Base-by-base conservation (phyloP, 2,329 filamentous ascomycete species). In the Ascochyta viciae-villosae region DNA sequence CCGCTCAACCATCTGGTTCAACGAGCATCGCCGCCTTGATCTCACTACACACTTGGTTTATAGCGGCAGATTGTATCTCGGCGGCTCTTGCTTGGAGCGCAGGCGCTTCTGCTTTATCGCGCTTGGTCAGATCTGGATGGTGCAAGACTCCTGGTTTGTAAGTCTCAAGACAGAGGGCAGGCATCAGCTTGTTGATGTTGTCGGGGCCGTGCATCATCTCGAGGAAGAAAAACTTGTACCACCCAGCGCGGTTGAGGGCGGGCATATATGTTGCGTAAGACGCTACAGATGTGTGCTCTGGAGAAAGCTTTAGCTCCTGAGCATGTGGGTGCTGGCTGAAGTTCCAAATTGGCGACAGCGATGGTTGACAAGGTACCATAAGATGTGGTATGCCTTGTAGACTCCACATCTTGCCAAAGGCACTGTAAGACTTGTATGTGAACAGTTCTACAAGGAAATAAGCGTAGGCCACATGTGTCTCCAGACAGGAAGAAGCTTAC, bases 171-270 rank as follows among this genome's bases (percentile, higher is more conserved):
- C 72, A 75, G 16, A 73, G 57, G 8, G 60, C 46, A 9, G 60
- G 35, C 46, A 75, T 39, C 37, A 72, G 45, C 47, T 70, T 71
- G 31, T 65, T 62, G n/a, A 74, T 61, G 15, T 62, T 55, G 12
- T 71, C 65, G 7, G 70, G 64, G 43, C 68, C 65, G 16, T 67
- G 59, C 53, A 72, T 51, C 49, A 68, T 57, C 34, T 72, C 68
- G 6, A 74, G 60, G 42, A 75, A 74, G 41, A 74, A 65, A 31
- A 68, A 73, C 42, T 74, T 74, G 60, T 74, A 75, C 70, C 71
- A 75, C 2, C 71, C 73, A 8, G 72, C 64, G 5, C 72, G 70
- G 31, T 74, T 75, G 33, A 75, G 60, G 5, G 72, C 73, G 10
- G 73, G 70, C 61, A 74, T 69, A 49, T 75, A 74, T 6, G 58